phyloP scores from a whole-genome alignment of 306 rosid species.

The Castanea crenata region DNA sequence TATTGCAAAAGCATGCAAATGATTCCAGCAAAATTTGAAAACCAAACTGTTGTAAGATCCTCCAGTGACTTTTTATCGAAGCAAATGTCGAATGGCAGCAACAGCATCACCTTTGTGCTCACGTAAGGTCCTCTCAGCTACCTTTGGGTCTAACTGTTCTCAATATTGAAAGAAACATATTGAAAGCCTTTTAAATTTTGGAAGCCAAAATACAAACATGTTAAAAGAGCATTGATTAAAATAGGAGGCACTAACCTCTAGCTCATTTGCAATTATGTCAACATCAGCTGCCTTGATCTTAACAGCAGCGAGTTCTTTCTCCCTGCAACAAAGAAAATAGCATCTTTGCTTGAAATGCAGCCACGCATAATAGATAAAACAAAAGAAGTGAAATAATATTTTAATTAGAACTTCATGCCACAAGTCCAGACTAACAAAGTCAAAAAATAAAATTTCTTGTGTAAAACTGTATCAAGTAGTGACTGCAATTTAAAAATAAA shows the following conservation, averaged over 20 bases:
- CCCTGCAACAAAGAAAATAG: slow-evolving; percentile 43
- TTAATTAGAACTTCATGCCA: neutral
- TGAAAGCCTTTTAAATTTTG: neutral
- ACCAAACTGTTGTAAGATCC: neutral
- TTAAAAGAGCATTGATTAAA: neutral
- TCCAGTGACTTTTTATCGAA: slow-evolving; percentile 29
- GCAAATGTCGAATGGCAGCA: slow-evolving; percentile 88
- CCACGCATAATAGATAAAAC: neutral
- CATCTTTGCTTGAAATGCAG: neutral
- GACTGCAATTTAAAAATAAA: too few relatives aligned
- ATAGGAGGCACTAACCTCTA: slow-evolving; percentile 55
- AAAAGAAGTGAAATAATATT: neutral
- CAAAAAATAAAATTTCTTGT: neutral
- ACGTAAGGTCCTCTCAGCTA: slow-evolving; percentile 91
- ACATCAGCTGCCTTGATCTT: slow-evolving; percentile 85
- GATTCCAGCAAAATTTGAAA: neutral
- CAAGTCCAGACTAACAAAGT: neutral
- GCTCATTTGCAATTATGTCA: slow-evolving; percentile 84
- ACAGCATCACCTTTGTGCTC: slow-evolving; percentile 98
- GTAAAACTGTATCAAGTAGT: too few relatives aligned
- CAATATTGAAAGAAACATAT: slow-evolving; percentile 7
- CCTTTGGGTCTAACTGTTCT: slow-evolving; percentile 80
- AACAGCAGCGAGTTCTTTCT: slow-evolving; percentile 89
- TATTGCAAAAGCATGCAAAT: neutral
- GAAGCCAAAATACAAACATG: neutral